Base-by-base conservation (phyloP, 1,284 basidiomycete genomes). In the Xanthoconium separans region DNA sequence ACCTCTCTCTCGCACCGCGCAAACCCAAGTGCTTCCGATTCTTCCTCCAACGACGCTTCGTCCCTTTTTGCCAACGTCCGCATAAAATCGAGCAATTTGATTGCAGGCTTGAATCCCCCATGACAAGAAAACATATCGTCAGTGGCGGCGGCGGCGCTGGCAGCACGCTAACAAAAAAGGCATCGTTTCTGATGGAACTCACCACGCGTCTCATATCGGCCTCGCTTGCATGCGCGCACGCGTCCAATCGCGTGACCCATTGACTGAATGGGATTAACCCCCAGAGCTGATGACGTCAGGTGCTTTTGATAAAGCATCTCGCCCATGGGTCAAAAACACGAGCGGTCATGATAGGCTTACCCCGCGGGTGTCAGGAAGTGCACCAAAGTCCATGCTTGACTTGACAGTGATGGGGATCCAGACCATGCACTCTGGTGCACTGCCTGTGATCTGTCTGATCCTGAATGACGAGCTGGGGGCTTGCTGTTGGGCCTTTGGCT, bases 171-270 rank as follows among this genome's bases (percentile, higher is more conserved):
- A 12, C 43, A 49, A 52, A 55, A 49, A 24, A 36, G 18, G 20
- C 40, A 13, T 7, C 12, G 27, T 11, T 57, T 54, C 52, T 59
- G 50, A 65, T 50, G 47, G 44, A 49, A 34, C 56, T 34, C 43
- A 51, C 56, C 40, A 66, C 53, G 12, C 47, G 24, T 44, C 37
- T 57, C 16, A 62, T 57, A 39, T 51, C 51, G 15, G 46, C 47
- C 42, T 65, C 56, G 29, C 20, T 51, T 18, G 39, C 31, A 45
- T 45, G 42, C 16, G 48, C 53, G 9, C n/a, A 27, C 29, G 43
- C 54, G 20, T 66, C 58, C 27, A 66, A 36, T 18, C 50, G 47
- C 15, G 45, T 47, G 44, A 70, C 57, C 64, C 66, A 72, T 20
- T 66, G 52, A 1, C 33, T 20, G 42, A 62, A 66, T 6, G 62